Percentiles rank a stretch among this genome's conserved stretches.
Evolutionary conservation across 768 basidiomycete species (phyloP).

Genomic region (Tubosaeta sp.): DNA sequence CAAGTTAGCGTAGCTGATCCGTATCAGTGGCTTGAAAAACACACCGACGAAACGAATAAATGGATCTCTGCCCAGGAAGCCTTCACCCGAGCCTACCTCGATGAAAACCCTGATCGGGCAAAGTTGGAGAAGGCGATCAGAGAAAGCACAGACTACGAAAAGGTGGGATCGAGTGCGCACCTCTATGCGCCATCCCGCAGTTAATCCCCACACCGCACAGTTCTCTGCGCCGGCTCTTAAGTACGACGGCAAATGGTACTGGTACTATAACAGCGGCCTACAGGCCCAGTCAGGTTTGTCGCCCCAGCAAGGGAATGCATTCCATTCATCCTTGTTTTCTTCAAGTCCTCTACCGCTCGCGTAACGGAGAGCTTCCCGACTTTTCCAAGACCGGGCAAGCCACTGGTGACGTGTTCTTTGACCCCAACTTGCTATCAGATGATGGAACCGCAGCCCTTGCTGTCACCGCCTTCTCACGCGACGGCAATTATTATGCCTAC

Average conservation of each 20-base stretch:
- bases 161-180: slow-evolving; percentile 28
- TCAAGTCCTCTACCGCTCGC: slow-evolving; percentile 61
- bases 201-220: slow-evolving; percentile 31
- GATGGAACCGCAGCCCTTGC: slow-evolving; percentile 71
- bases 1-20: slow-evolving; percentile 64
- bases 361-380: slow-evolving; percentile 49
- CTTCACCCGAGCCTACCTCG: slow-evolving; percentile 57
- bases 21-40: slow-evolving; percentile 69
- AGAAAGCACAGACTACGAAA: slow-evolving; percentile 48
- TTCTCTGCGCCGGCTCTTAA: slow-evolving; percentile 60
- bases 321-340: neutral
- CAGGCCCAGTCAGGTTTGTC: slow-evolving; percentile 54
- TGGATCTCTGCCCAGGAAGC: slow-evolving; percentile 62
- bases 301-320: neutral
- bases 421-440: slow-evolving; percentile 66
- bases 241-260: slow-evolving; percentile 74
- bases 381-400: slow-evolving; percentile 40
- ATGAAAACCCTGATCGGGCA: slow-evolving; percentile 56
- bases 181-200: neutral
- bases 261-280: slow-evolving; percentile 75
- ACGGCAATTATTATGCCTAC: slow-evolving; percentile 72
- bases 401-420: slow-evolving; percentile 73
- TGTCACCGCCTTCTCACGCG: slow-evolving; percentile 55
- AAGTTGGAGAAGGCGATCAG: slow-evolving; percentile 58
- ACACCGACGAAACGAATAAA: slow-evolving; percentile 56